phyloP scores from a whole-genome alignment of 169 alveolate genomes.

The Eimeria zaria region DNA sequence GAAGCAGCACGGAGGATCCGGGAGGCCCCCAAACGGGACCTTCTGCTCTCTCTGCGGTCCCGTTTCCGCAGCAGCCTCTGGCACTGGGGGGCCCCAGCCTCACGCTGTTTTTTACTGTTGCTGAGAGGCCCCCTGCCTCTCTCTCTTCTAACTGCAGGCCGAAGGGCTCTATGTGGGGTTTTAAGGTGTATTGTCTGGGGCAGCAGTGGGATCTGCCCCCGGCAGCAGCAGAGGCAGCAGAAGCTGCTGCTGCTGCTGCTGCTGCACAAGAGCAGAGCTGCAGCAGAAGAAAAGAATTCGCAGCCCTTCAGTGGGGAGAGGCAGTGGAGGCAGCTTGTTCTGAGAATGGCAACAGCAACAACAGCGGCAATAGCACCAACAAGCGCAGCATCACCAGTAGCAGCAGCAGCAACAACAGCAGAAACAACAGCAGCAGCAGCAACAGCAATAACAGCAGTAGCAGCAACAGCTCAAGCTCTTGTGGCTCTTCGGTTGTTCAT shows the following conservation, averaged over 20 bases:
- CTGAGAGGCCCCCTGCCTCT: neutral
- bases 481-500: neutral
- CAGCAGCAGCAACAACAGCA: slow-evolving; percentile 18
- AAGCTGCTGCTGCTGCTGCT: slow-evolving; percentile 49
- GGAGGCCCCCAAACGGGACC: slow-evolving; percentile 6
- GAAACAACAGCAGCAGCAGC: slow-evolving; percentile 8
- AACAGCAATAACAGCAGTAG: slow-evolving; percentile 4
- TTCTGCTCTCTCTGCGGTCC: neutral
- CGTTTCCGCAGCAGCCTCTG: slow-evolving; percentile 55
- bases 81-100: neutral
- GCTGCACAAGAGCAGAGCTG: neutral
- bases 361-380: slow-evolving; percentile 2
- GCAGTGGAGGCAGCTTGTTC: neutral
- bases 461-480: neutral
- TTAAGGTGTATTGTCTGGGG: slow-evolving; percentile 49
- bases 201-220: slow-evolving; percentile 66
- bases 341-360: neutral
- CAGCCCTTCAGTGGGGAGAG: neutral
- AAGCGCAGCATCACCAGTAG: neutral
- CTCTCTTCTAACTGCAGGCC: neutral
- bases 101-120: neutral
- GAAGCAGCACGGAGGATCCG: slow-evolving; percentile 9
- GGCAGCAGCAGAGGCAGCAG: slow-evolving; percentile 67
- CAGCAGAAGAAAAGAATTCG: neutral
- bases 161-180: slow-evolving; percentile 52